Percentiles rank a stretch among this genome's conserved stretches.
Evolutionary conservation across 2,329 filamentous ascomycete genomes (phyloP).

Genomic region (Cadophora malorum): DNA sequence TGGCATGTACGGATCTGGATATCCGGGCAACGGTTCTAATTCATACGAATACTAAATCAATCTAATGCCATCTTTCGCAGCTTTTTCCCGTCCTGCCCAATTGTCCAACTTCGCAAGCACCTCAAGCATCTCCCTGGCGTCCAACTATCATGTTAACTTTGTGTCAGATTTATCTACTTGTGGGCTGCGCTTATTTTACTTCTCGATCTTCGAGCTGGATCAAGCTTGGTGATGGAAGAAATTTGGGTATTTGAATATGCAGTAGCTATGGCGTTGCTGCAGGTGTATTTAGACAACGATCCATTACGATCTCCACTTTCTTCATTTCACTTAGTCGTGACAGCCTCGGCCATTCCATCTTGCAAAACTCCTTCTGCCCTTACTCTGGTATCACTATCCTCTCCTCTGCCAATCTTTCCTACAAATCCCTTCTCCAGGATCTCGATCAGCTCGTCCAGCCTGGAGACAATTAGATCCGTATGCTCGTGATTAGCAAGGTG

Average conservation of each 20-base stretch:
- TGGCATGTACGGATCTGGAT: conserved; percentile 40
- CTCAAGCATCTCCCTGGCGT: conserved; percentile 35
- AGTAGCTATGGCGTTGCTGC: conserved; percentile 25
- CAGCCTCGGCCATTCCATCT: conserved; percentile 32
- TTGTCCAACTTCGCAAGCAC: conserved; percentile 27
- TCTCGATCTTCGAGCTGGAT: conserved; percentile 7
- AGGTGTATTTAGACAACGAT: conserved; percentile 31
- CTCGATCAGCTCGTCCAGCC: conserved; percentile 77
- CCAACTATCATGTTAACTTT: conserved; percentile 17
- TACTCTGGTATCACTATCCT: conserved; percentile 37
- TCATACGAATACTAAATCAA: conserved; percentile 31
- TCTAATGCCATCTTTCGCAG: conserved; percentile 14
- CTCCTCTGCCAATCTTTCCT: conserved; percentile 48
- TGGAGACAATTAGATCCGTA: conserved; percentile 75
- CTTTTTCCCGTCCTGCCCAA: conserved; percentile 17
- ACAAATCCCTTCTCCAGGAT: conserved; percentile 79
- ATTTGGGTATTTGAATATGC: not conserved
- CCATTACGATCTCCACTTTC: conserved; percentile 10
- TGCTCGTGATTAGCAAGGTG: conserved; percentile 73
- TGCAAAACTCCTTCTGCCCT: conserved; percentile 34
- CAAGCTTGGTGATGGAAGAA: conserved; percentile 16
- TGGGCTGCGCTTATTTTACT: conserved; percentile 23
- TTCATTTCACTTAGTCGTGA: not conserved
- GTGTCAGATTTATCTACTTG: conserved; percentile 12
- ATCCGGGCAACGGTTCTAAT: conserved; percentile 35